Conservation (phyloP, 257 asterid genomes). For the Primulina huaijiensis region DNA sequence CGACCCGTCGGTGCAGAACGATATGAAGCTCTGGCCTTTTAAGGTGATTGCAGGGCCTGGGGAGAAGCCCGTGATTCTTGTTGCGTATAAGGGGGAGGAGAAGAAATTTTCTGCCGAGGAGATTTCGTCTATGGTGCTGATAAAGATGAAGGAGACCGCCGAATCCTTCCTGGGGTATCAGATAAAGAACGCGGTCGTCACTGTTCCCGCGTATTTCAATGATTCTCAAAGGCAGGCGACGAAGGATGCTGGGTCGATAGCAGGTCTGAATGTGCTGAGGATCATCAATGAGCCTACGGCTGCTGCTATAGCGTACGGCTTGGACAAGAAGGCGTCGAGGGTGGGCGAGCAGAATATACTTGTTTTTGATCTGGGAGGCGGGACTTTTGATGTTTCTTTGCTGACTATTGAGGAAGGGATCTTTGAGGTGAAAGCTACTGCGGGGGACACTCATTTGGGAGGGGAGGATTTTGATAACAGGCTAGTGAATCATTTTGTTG, state of each 20-base stretch:
- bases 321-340: conserved; percentile 42
- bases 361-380: conserved; percentile 55
- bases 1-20: conserved; percentile 57
- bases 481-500: conserved; percentile 48
- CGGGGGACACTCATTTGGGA: conserved; percentile 63
- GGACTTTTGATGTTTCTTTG: conserved; percentile 60
- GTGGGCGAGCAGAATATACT: conserved; percentile 45
- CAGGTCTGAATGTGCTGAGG: conserved; percentile 46
- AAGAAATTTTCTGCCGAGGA: conserved; percentile 52
- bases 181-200: conserved; percentile 49
- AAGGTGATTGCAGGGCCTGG: conserved; percentile 45
- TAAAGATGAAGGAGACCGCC: conserved; percentile 45
- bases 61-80: conserved; percentile 49
- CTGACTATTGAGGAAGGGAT: conserved; percentile 59
- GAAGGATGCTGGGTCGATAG: conserved; percentile 52
- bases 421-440: conserved; percentile 55
- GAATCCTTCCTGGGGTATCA: conserved; percentile 44
- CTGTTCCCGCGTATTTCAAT: conserved; percentile 58
- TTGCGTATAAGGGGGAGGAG: conserved; percentile 45
- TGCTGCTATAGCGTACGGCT: conserved; percentile 59
- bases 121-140: conserved; percentile 51
- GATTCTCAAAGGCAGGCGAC: conserved; percentile 66
- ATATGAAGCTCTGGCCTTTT: conserved; percentile 57
- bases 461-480: conserved; percentile 67
- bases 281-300: conserved; percentile 64